phyloP scores from a whole-genome alignment of 2,329 filamentous ascomycete genomes.

The Camptophora hylomeconis region DNA sequence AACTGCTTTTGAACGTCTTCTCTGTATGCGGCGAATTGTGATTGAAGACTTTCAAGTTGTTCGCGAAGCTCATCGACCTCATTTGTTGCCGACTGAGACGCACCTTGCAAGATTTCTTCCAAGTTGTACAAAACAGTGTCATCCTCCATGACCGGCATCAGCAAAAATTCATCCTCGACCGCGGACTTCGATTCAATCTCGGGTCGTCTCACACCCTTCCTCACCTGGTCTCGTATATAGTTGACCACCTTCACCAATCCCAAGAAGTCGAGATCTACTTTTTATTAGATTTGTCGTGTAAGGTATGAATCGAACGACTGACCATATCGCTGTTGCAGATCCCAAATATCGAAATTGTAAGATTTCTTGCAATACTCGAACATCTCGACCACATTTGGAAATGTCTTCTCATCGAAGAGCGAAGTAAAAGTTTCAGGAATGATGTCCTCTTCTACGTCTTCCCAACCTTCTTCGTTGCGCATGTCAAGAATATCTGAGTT shows the following conservation, averaged over 20 bases:
- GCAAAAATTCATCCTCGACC: slow-evolving; percentile 65
- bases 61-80: slow-evolving; percentile 47
- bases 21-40: slow-evolving; percentile 54
- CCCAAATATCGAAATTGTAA: slow-evolving; percentile 54
- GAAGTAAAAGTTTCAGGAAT: slow-evolving; percentile 53
- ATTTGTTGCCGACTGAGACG: slow-evolving; percentile 19
- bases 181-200: slow-evolving; percentile 46
- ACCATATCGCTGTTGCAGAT: slow-evolving; percentile 40
- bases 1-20: slow-evolving; percentile 53
- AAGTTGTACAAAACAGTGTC: slow-evolving; percentile 80
- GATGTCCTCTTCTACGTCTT: slow-evolving; percentile 47
- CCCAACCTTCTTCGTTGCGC: slow-evolving; percentile 39
- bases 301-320: slow-evolving; percentile 18
- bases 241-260: slow-evolving; percentile 65
- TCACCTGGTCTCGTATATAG: slow-evolving; percentile 40
- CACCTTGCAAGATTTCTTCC: slow-evolving; percentile 54
- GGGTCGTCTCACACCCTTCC: slow-evolving; percentile 33
- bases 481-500: slow-evolving; percentile 30
- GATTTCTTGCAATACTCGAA: slow-evolving; percentile 54
- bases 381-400: slow-evolving; percentile 52
- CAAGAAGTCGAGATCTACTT: slow-evolving; percentile 53
- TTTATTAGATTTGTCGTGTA: slow-evolving; percentile 12
- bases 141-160: slow-evolving; percentile 76
- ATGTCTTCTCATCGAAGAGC: slow-evolving; percentile 54
- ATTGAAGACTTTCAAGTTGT: slow-evolving; percentile 45